A percentile compares a stretch with the other conserved stretches of the same genome.
These are phyloP conservation scores for Chalaropsis ovoidea DNA, from an alignment of 2,329 filamentous ascomycete genomes.

Conservation along the genomic window DNA sequence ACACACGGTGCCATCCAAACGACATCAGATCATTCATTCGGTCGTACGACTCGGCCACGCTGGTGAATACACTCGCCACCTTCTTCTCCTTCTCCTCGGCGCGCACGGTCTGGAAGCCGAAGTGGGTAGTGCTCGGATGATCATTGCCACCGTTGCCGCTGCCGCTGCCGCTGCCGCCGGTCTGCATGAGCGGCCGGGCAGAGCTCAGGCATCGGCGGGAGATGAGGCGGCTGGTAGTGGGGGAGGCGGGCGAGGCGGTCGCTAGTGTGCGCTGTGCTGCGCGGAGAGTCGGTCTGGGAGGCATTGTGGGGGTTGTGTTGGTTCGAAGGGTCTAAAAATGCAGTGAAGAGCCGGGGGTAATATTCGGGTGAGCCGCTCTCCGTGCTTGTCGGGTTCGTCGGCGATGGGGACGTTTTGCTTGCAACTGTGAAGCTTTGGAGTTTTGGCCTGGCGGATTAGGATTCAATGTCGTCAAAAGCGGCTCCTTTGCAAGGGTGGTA, in stretches of 20 bases:
- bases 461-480: conserved; percentile 10
- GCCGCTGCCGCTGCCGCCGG: conserved; percentile 25
- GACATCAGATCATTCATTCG: conserved; percentile 99
- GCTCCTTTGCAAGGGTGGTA: conserved; percentile 4
- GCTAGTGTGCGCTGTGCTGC: conserved; percentile 19
- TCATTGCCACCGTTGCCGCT: not conserved
- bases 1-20: conserved; percentile 87
- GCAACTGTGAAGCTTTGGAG: not conserved
- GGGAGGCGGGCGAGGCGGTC: not conserved
- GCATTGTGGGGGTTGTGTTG: not conserved
- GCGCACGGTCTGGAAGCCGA: conserved; percentile 77
- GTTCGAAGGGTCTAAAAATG: too few relatives aligned
- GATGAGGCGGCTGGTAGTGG: conserved; percentile 19
- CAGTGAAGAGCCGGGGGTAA: not conserved
- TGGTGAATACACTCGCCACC: conserved; percentile 87
- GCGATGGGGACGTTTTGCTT: not conserved
- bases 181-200: conserved; percentile 19
- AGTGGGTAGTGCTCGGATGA: conserved; percentile 53
- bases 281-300: conserved; percentile 20
- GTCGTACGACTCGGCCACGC: conserved; percentile 88
- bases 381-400: not conserved
- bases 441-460: conserved; percentile 2
- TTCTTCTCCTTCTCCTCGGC: conserved; percentile 61
- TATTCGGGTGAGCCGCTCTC: not conserved
- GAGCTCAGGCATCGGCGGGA: conserved; percentile 23